phyloP scores from a whole-genome alignment of 2,329 filamentous ascomycete species.

The Aspergillus ochraceus region DNA sequence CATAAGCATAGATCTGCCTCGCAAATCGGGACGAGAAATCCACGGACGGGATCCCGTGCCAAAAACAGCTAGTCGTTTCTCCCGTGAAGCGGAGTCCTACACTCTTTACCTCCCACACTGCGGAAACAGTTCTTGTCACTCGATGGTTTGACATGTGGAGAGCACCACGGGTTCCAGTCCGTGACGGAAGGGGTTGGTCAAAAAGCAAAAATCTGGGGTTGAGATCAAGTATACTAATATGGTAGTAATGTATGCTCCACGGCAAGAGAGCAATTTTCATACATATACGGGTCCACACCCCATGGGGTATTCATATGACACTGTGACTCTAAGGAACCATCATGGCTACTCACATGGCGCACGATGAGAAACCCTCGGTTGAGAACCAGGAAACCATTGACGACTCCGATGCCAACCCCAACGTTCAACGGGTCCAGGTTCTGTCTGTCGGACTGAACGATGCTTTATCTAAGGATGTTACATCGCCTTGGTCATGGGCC shows the following conservation, averaged over 20 bases:
- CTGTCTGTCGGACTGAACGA: slow-evolving; percentile 9
- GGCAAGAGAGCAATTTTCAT: background rate
- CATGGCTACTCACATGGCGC: background rate
- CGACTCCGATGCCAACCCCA: background rate
- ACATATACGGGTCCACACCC: background rate
- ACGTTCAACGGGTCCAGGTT: slow-evolving; percentile 5
- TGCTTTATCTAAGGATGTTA: slow-evolving; percentile 7
- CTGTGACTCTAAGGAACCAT: background rate
- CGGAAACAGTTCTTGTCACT: background rate
- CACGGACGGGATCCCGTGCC: background rate
- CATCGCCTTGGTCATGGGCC: slow-evolving; percentile 9
- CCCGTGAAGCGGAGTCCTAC: background rate
- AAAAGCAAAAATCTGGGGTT: slow-evolving; percentile 7
- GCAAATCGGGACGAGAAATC: background rate
- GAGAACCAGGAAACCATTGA: slow-evolving; percentile 6
- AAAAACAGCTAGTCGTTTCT: background rate
- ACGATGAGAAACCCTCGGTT: slow-evolving; percentile 4
- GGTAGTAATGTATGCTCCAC: background rate
- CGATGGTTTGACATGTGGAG: background rate
- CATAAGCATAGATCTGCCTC: background rate
- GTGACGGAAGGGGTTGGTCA: background rate
- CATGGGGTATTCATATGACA: background rate
- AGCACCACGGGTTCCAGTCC: slow-evolving; percentile 3
- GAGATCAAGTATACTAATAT: background rate
- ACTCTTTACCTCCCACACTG: background rate